A percentile compares a stretch with the other conserved stretches of the same genome.
These are phyloP conservation scores for Diaporthe sp. DNA, from an alignment of 2,329 filamentous ascomycete genomes.

Conservation along the genomic window DNA sequence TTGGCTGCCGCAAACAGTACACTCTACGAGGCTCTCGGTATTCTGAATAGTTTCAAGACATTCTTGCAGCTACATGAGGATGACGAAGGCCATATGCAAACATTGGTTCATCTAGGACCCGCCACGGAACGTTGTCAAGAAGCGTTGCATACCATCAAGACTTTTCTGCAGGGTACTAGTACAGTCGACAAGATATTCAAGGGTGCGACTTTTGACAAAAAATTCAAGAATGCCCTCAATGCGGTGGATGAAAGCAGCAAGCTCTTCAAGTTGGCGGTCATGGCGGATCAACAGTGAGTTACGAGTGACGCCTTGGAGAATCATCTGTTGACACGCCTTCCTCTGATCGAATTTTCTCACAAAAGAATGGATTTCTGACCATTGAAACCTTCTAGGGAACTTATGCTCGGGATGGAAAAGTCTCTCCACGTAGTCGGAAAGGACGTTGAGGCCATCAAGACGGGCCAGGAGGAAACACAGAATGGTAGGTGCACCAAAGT, in stretches of 20 bases:
- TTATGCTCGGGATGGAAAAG: background rate
- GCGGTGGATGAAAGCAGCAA: background rate
- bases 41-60: background rate
- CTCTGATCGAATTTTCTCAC: background rate
- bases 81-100: background rate
- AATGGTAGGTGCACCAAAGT: background rate
- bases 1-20: background rate
- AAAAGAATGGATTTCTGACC: background rate
- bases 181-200: background rate
- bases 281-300: background rate
- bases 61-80: background rate
- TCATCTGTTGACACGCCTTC: background rate
- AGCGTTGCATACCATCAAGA: background rate
- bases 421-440: background rate
- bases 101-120: background rate
- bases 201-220: background rate
- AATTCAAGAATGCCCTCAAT: background rate
- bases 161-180: background rate
- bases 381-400: background rate
- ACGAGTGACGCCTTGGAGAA: background rate
- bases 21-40: background rate
- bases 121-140: background rate
- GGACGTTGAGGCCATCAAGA: background rate
- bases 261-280: background rate
- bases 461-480: background rate